Base-by-base conservation (phyloP, 2,329 filamentous ascomycete genomes). In the Metarhizium humberi region DNA sequence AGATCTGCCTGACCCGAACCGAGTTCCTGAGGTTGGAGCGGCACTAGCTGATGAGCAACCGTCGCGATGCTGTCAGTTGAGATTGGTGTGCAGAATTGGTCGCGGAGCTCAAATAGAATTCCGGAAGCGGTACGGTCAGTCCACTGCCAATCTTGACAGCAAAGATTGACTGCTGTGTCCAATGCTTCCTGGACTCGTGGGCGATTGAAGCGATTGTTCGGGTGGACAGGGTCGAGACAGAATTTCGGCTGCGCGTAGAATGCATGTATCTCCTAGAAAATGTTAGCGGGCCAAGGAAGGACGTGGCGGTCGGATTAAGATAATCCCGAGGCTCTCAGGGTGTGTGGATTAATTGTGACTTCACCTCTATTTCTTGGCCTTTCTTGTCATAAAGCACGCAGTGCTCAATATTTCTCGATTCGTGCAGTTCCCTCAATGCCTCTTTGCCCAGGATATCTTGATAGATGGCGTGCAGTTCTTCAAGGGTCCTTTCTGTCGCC, bases 191-290 rank as follows among this genome's bases (percentile, higher is more conserved):
- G 18, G 34, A 59, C 45, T 54, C 56, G 40, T 25, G 56, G 46
- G 38, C 29, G 53, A 10, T 46, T 45, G 54, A 56, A 56, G 51
- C 51, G 56, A 49, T 47, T 54, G 49, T 38, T 30, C 4, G 59
- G 58, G 47, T 61, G 57, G 25, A 47, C 38, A 30, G 57, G 58
- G 47, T 61, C 58, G 49, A 34, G n/a, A 42, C 13, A 38, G 54
- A 53, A 63, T 45, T 34, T n/a, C 38, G 18, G 11, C 25, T 57
- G 36, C 4, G 29, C 29, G 52, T 61, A 62, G 52, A 60, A 63
- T n/a, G 42, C 32, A 58, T 61, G 61, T 25, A 62, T 54, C 40
- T 61, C 30, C 60, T 61, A 20, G 46, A 34, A 63, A 63, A 58
- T 57, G 58, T 64, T 61, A 40, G 38, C 38, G 13, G 34, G 34